Percentiles rank a stretch among this genome's conserved stretches.
These are phyloP conservation scores for Pythium rishiriense DNA, from an alignment of 352 stramenopile genomes.

Conservation along the genomic window DNA sequence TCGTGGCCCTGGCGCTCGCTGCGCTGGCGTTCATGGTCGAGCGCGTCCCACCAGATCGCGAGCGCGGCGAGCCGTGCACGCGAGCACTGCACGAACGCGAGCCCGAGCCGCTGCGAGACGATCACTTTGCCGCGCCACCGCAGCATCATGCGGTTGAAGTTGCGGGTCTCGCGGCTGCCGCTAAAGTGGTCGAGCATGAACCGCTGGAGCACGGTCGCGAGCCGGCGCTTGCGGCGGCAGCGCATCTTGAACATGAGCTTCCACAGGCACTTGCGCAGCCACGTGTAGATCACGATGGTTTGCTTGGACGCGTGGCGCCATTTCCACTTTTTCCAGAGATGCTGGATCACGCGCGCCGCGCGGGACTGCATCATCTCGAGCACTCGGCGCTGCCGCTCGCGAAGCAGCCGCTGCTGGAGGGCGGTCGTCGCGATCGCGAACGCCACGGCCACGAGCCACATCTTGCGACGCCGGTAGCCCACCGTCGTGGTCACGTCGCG, in stretches of 20 bases:
- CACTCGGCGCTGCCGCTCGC: conserved; percentile 35
- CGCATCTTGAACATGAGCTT: conserved; percentile 61
- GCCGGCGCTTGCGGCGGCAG: conserved; percentile 34
- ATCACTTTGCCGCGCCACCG: conserved; percentile 78
- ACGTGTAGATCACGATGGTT: conserved; percentile 63
- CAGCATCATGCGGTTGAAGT: conserved; percentile 78
- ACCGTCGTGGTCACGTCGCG: conserved; percentile 32
- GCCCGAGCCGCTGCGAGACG: conserved; percentile 51
- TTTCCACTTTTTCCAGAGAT: conserved; percentile 61
- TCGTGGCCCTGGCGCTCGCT: conserved; percentile 49
- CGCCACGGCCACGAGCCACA: conserved; percentile 53
- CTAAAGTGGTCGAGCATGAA: conserved; percentile 64
- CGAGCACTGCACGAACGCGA: conserved; percentile 53
- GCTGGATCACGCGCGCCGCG: conserved; percentile 57
- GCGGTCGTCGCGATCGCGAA: conserved; percentile 37
- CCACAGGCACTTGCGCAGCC: conserved; percentile 73
- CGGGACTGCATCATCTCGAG: conserved; percentile 37
- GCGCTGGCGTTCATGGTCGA: conserved; percentile 69
- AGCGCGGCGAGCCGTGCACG: conserved; percentile 56
- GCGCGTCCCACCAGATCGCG: conserved; percentile 60
- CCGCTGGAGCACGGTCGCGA: conserved; percentile 42
- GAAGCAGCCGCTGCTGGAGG: conserved; percentile 38
- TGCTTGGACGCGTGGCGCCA: conserved; percentile 61
- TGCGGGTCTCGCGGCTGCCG: conserved; percentile 58
- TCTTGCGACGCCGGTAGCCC: conserved; percentile 39